Conservation (phyloP, 2,329 filamentous ascomycete species). For the Trichoderma koningiopsis region DNA sequence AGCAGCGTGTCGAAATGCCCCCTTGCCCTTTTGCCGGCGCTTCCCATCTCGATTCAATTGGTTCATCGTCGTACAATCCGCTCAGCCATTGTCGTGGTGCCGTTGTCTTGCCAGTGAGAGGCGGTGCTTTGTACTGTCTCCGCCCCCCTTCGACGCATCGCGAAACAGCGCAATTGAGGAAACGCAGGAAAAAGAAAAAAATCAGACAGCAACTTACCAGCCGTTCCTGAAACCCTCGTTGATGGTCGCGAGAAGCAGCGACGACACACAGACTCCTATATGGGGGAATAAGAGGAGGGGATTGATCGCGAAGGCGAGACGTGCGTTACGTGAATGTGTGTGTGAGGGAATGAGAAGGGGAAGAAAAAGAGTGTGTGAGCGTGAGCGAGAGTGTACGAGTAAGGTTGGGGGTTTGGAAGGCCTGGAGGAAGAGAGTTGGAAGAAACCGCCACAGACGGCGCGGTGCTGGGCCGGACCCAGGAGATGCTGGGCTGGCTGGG, state of each 20-base stretch:
- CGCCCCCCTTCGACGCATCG: neutral
- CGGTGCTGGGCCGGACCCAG: neutral
- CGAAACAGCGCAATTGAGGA: neutral
- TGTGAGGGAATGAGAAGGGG: slow-evolving; percentile 12
- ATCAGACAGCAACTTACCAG: slow-evolving; percentile 4
- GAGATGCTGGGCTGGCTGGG: slow-evolving; percentile 6
- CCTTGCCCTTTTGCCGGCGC: neutral
- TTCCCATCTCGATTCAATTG: slow-evolving; percentile 17
- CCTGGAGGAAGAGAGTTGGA: slow-evolving; percentile 16
- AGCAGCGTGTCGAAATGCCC: neutral
- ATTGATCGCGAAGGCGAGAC: slow-evolving; percentile 22
- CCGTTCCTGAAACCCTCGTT: slow-evolving; percentile 10
- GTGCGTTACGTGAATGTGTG: slow-evolving; percentile 18
- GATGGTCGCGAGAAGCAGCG: slow-evolving; percentile 18
- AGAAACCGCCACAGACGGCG: slow-evolving; percentile 6
- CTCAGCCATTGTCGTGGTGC: neutral
- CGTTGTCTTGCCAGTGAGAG: slow-evolving; percentile 10
- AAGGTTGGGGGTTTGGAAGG: slow-evolving; percentile 12
- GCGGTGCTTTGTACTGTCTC: neutral
- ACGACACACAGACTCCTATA: slow-evolving; percentile 23
- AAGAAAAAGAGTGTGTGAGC: slow-evolving; percentile 15
- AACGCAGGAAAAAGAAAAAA: neutral
- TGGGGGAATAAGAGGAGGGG: slow-evolving; percentile 12
- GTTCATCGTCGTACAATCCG: neutral
- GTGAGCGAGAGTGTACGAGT: slow-evolving; percentile 2